Conservation (phyloP, 2,329 filamentous ascomycete genomes). For the Elsinoe ampelina region DNA sequence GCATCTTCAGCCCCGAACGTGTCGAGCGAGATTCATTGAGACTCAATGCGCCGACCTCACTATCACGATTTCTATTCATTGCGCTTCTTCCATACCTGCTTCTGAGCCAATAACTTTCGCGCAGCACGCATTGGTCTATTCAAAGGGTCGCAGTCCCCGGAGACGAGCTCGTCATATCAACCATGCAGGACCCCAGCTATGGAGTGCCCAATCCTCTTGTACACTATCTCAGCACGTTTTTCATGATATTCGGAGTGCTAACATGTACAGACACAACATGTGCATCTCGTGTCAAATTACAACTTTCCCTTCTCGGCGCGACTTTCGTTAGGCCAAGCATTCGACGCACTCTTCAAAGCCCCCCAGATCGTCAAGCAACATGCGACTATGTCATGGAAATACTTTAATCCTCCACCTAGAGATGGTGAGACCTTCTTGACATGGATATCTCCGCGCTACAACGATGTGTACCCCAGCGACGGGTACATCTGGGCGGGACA, state of each 20-base stretch:
- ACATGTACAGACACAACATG: constrained; percentile 61
- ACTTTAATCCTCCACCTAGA: constrained; percentile 62
- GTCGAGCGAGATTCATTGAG: not conserved
- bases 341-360: constrained; percentile 73
- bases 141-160: not conserved
- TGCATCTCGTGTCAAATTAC: constrained; percentile 79
- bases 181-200: constrained; percentile 39
- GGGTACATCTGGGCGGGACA: constrained; percentile 84
- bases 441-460: constrained; percentile 72
- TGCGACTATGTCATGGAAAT: constrained; percentile 87
- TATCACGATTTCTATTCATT: not conserved
- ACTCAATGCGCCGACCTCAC: not conserved
- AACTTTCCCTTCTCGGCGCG: constrained; percentile 66
- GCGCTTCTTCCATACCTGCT: too few species aligned
- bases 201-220: constrained; percentile 39
- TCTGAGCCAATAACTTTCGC: not conserved
- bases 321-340: constrained; percentile 65
- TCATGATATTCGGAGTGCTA: not conserved
- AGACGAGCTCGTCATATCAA: not conserved
- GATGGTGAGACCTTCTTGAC: constrained; percentile 77
- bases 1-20: not conserved
- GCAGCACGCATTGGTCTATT: not conserved
- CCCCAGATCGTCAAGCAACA: constrained; percentile 77
- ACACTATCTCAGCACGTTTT: constrained; percentile 15
- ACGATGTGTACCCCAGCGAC: constrained; percentile 74